Base-by-base conservation (phyloP, 768 basidiomycete genomes). In the Phaeotremella skinneri region DNA sequence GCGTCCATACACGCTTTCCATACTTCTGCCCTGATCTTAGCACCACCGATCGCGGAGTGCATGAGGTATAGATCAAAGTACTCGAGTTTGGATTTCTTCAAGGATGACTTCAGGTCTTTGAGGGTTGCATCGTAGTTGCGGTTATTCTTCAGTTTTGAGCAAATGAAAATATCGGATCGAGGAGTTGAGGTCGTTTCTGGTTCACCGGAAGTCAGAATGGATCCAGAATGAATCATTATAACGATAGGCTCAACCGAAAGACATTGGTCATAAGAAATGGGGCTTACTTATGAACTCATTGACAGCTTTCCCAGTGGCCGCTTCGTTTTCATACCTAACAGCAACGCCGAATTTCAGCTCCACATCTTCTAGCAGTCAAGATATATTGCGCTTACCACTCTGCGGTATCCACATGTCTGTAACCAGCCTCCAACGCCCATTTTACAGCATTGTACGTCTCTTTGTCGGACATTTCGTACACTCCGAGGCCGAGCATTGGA, bases 41-140 rank as follows among this genome's bases (percentile, higher is more conserved):
- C 78, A 4, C 86, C 86, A 20, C 86, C 85, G 47, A 85, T 79
- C 4, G 87, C 86, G 16, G 83, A 83, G 64, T 88, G 87, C 30
- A 88, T 81, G 55, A 88, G 81, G 76, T 87, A 89, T 7, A 88
- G 77, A 67, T 88, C 87, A 59, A 88, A 84, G 67, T 78, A 80
- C 3, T 71, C 84, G n/a, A 87, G 77, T 0, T 82, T 81, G 52
- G 77, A 70, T 81, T 84, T 52, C 73, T 82, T 71, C 20, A 88
- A 71, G 2, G 85, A 86, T 43, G 78, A 79, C 61, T 82, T 69
- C 59, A 88, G 84, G 53, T 81, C 79, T 57, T 75, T 79, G 23
- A 81, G 80, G 14, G 80, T 68, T 30, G 61, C 71, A 2, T 80
- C 79, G 69, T 85, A 84, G 25, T 81, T 81, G 39, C 78, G 69